These are phyloP conservation scores for Cyclocybe aegerita DNA, from an alignment of 768 basidiomycete species.

Conservation along the genomic window DNA sequence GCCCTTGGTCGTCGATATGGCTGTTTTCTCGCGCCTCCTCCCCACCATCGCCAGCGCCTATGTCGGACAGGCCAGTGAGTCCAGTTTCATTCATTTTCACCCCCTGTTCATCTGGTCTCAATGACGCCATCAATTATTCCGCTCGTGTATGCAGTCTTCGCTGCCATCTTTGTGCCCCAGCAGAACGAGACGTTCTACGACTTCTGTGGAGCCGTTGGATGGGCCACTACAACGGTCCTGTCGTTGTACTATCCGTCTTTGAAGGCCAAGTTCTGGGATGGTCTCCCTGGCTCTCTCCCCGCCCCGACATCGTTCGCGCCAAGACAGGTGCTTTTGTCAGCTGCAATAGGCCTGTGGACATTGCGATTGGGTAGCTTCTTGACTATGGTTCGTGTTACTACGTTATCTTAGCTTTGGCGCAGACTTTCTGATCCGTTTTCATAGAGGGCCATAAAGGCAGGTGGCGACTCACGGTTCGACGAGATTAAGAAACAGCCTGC, in stretches of 20 bases:
- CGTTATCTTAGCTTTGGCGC: background rate
- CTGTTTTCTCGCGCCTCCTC: conserved; percentile 52
- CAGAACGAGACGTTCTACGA: conserved; percentile 69
- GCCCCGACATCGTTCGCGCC: conserved; percentile 50
- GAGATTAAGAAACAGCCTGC: conserved; percentile 40
- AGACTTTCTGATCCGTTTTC: background rate
- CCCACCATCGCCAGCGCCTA: conserved; percentile 50
- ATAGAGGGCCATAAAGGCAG: conserved; percentile 46
- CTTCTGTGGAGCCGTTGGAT: conserved; percentile 63
- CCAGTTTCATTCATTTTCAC: background rate
- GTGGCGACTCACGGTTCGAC: conserved; percentile 68
- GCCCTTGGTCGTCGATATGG: conserved; percentile 28
- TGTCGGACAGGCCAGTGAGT: conserved; percentile 47
- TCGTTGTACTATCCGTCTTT: conserved; percentile 65
- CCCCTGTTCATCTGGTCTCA: background rate
- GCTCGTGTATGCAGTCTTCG: conserved; percentile 39
- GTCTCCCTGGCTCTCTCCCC: conserved; percentile 36
- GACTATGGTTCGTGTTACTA: conserved; percentile 36
- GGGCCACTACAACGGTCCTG: conserved; percentile 57
- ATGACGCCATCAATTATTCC: too few species aligned
- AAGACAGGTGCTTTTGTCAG: conserved; percentile 58
- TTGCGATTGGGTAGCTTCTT: conserved; percentile 63
- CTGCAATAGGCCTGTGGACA: conserved; percentile 60
- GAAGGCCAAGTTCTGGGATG: conserved; percentile 46
- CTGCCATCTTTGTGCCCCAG: conserved; percentile 61